Evolutionary conservation across 1,284 basidiomycete species (phyloP).

Genomic region (Athelia psychrophila): DNA sequence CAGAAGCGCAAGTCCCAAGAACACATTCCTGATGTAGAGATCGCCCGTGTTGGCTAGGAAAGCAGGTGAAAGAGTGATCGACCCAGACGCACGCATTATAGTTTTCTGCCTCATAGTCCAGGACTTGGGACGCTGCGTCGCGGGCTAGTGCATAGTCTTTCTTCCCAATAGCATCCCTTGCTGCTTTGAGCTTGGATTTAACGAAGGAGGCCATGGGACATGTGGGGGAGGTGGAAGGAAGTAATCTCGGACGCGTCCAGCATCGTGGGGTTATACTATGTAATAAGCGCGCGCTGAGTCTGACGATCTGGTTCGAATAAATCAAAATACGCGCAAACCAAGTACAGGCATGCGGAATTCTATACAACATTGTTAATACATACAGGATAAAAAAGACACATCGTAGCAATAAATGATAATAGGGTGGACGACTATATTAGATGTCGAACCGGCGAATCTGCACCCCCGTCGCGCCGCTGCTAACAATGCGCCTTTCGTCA

Average conservation of each 20-base stretch:
- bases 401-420: too few relatives aligned
- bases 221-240: not conserved
- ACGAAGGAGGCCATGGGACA: slow-evolving; percentile 34
- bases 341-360: too few relatives aligned
- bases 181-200: slow-evolving; percentile 79
- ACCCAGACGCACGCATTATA: slow-evolving; percentile 70
- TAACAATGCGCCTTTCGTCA: slow-evolving; percentile 72
- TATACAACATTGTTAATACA: too few relatives aligned
- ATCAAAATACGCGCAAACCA: too few relatives aligned
- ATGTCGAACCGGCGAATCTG: slow-evolving; percentile 68
- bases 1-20: slow-evolving; percentile 73
- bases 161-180: slow-evolving; percentile 72
- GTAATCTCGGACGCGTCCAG: too few relatives aligned
- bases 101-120: slow-evolving; percentile 74
- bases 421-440: too few relatives aligned
- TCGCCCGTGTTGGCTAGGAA: slow-evolving; percentile 2
- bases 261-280: too few relatives aligned
- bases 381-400: too few relatives aligned
- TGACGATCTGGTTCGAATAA: too few relatives aligned
- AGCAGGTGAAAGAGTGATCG: not conserved
- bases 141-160: slow-evolving; percentile 76
- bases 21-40: slow-evolving; percentile 62
- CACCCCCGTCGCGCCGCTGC: slow-evolving; percentile 46
- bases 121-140: slow-evolving; percentile 58
- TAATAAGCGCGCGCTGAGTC: too few relatives aligned